Base-by-base conservation (phyloP, 2,329 filamentous ascomycete species). In the Aspergillus fructus region DNA sequence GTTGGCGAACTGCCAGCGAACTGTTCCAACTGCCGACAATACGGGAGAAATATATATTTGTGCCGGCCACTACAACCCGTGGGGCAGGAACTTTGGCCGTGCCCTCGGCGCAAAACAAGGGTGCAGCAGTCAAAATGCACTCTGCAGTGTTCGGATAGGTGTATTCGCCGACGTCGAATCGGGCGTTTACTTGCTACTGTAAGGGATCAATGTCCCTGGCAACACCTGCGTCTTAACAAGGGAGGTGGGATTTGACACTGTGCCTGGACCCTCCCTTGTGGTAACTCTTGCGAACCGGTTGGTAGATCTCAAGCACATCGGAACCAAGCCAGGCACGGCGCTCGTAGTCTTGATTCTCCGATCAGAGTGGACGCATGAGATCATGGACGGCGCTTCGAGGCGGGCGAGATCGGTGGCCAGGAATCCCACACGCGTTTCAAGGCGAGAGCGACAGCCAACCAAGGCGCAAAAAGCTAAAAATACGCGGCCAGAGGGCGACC, bases 241-340 rank as follows among this genome's bases (percentile, higher is more conserved):
- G 24, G 23, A 46, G 23, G 13, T 24, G 19, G 19, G 19, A 30
- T 30, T 24, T 37, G 34, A 37, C 34, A 37, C 43, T 12, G 21
- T 4, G 21, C 21, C 21, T 21, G 17, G 40, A 27, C 24, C 51
- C 45, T 39, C 24, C 47, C 45, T 54, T 49, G 17, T 47, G 19
- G 49, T 49, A 48, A 30, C 17, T 46, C 24, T 15, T 15, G 43
- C 19, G 33, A 6, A n/a, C 7, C 41, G 37, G 39, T 24, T 49
- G 41, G 50, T 43, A 27, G 33, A 30, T 33, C 34, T 51, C 43
- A 51, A 55, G 51, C 8, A 13, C 15, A 52, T 55, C 50, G 30
- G 49, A 45, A 13, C 41, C 24, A 59, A 33, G 33, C 39, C 54
- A 47, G 49, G 47, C 54, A 55, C 58, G 17, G 49, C 21, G 17